Evolutionary conservation across 179 eudicot genomes (phyloP).

Genomic region (Sideroxylon spinosum): DNA sequence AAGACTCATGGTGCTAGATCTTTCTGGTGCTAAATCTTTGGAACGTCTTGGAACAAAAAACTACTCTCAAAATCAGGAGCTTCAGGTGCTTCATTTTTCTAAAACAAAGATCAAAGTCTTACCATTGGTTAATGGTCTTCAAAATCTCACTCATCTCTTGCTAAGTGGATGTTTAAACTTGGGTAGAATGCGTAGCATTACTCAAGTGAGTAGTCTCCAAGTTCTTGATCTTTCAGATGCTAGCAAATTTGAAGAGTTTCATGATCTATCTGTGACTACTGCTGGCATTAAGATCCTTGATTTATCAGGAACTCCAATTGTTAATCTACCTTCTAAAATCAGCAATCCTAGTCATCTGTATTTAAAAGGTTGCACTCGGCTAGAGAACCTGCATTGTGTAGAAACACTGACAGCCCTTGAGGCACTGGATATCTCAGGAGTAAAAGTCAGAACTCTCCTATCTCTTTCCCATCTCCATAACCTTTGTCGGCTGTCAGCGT

Average conservation of each 20-base stretch:
- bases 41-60: not conserved
- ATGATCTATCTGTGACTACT: slow-evolving; percentile 5
- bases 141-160: slow-evolving; percentile 18
- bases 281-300: slow-evolving; percentile 10
- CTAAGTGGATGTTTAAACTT: slow-evolving; percentile 13
- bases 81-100: slow-evolving; percentile 22
- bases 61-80: not conserved
- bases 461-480: slow-evolving; percentile 17
- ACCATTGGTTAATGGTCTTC: slow-evolving; percentile 6
- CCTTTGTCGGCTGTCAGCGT: slow-evolving; percentile 15
- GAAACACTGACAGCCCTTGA: slow-evolving; percentile 13
- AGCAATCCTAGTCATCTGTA: slow-evolving; percentile 14
- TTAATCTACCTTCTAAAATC: slow-evolving; percentile 6
- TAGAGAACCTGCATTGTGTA: not conserved
- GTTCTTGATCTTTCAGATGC: slow-evolving; percentile 19
- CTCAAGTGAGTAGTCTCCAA: slow-evolving; percentile 9
- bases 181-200: not conserved
- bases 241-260: slow-evolving; percentile 15
- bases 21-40: slow-evolving; percentile 16
- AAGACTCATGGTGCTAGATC: slow-evolving; percentile 19
- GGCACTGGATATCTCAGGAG: slow-evolving; percentile 24
- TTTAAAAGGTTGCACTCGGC: slow-evolving; percentile 5
- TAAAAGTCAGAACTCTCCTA: slow-evolving; percentile 13
- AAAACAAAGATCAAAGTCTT: slow-evolving; percentile 4
- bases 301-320: slow-evolving; percentile 18